A percentile compares a stretch with the other conserved stretches of the same genome.
These are phyloP conservation scores for Dioszegia hungarica DNA, from an alignment of 768 basidiomycete genomes.

Conservation along the genomic window DNA sequence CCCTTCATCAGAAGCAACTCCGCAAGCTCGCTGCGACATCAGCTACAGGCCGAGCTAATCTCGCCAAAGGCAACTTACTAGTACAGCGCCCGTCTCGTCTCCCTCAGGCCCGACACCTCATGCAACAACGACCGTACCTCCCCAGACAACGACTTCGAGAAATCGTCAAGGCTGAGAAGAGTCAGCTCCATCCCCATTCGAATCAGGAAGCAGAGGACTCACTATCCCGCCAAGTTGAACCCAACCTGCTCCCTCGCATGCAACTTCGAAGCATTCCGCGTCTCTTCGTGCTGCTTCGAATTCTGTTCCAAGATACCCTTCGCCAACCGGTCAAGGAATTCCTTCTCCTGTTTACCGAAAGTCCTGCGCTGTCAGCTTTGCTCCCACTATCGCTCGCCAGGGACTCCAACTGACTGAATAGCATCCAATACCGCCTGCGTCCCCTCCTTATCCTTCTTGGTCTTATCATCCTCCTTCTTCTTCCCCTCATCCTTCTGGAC, in stretches of 20 bases:
- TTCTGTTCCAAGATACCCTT: slow-evolving; percentile 47
- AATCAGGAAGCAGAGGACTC: slow-evolving; percentile 4
- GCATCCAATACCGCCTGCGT: slow-evolving; percentile 47
- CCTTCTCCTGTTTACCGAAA: slow-evolving; percentile 37
- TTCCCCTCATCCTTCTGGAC: slow-evolving; percentile 39
- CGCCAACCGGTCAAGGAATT: slow-evolving; percentile 44
- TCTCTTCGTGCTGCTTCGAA: slow-evolving; percentile 44
- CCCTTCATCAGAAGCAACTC: slow-evolving; percentile 48
- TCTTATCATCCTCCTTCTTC: slow-evolving; percentile 45
- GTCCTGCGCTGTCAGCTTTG: background rate
- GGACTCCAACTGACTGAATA: slow-evolving; percentile 37
- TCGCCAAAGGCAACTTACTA: slow-evolving; percentile 28
- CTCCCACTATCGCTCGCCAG: too few species aligned
- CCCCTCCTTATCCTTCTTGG: slow-evolving; percentile 37
- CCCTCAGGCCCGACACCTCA: slow-evolving; percentile 46
- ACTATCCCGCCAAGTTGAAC: slow-evolving; percentile 48
- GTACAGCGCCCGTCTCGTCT: slow-evolving; percentile 45
- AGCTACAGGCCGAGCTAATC: background rate
- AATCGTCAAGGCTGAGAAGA: slow-evolving; percentile 45
- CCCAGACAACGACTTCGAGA: slow-evolving; percentile 46
- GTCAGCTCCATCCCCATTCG: background rate
- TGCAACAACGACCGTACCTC: slow-evolving; percentile 46
- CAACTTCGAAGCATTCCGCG: slow-evolving; percentile 35
- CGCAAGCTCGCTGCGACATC: slow-evolving; percentile 41
- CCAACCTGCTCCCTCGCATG: slow-evolving; percentile 48